Percentiles rank a stretch among this genome's conserved stretches.
Conservation (phyloP, 2,329 filamentous ascomycete genomes). For the Trichoderma arundinaceum region DNA sequence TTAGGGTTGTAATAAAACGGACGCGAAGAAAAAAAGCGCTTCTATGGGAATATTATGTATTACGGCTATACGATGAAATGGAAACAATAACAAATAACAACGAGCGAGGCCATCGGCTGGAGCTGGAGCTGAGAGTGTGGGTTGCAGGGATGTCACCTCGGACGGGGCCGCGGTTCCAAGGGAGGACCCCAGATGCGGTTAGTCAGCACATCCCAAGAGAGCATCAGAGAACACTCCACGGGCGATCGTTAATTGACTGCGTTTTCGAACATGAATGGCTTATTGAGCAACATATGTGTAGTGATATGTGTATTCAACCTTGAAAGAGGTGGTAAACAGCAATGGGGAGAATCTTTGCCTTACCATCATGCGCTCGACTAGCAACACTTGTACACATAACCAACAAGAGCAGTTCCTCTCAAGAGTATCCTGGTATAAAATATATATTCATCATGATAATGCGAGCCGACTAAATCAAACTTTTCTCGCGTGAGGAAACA, state of each 20-base stretch:
- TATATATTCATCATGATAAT: conserved; percentile 17
- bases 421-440: not conserved
- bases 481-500: not conserved
- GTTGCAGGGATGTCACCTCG: conserved; percentile 36
- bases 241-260: no score
- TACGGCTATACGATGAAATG: conserved; percentile 13
- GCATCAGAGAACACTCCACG: no score
- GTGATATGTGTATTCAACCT: no score
- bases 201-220: not conserved
- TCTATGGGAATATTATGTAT: not conserved
- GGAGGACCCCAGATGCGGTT: not conserved
- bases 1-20: not conserved
- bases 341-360: no score
- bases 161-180: conserved; percentile 38
- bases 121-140: conserved; percentile 24
- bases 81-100: conserved; percentile 24
- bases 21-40: conserved; percentile 2
- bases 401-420: no score
- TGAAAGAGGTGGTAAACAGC: no score
- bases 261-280: no score
- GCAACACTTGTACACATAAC: no score
- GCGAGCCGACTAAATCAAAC: conserved; percentile 25
- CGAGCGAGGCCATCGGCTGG: conserved; percentile 15
- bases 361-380: no score
- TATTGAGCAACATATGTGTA: no score